Evolutionary conservation across 73 alveolate species (phyloP).

Genomic region (Chromera velia): DNA sequence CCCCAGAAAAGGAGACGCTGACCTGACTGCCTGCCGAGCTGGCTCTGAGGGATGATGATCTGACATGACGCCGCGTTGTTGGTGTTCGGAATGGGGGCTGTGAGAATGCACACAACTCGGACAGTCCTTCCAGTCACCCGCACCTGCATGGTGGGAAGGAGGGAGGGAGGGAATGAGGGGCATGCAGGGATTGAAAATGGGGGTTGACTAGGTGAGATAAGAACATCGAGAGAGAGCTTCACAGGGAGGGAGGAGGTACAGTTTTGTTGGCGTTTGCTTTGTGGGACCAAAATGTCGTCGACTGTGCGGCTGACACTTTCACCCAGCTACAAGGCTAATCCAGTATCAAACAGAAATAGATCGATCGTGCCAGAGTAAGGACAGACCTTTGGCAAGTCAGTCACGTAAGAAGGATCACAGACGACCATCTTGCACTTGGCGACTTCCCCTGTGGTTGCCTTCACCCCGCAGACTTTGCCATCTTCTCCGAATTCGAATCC

Average conservation of each 20-base stretch:
- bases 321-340: neutral
- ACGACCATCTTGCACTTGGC: conserved; percentile 72
- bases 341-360: too few species aligned
- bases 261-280: too few species aligned
- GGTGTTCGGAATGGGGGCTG: conserved; percentile 93
- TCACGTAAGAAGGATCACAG: conserved; percentile 94
- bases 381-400: too few species aligned
- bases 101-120: conserved; percentile 85
- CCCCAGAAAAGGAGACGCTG: too few species aligned
- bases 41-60: conserved; percentile 89
- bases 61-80: conserved; percentile 76
- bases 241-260: too few species aligned
- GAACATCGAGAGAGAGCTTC: too few species aligned
- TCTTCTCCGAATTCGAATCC: conserved; percentile 78
- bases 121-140: conserved; percentile 76
- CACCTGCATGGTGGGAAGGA: too few species aligned
- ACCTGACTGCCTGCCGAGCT: conserved; percentile 66
- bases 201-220: too few species aligned
- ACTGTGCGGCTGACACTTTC: neutral
- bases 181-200: too few species aligned
- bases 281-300: neutral
- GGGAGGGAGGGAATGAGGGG: too few species aligned
- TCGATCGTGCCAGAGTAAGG: too few species aligned
- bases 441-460: conserved; percentile 24
- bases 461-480: conserved; percentile 58